Conservation (phyloP, 2,329 filamentous ascomycete species). For the Colletotrichum sp. region DNA sequence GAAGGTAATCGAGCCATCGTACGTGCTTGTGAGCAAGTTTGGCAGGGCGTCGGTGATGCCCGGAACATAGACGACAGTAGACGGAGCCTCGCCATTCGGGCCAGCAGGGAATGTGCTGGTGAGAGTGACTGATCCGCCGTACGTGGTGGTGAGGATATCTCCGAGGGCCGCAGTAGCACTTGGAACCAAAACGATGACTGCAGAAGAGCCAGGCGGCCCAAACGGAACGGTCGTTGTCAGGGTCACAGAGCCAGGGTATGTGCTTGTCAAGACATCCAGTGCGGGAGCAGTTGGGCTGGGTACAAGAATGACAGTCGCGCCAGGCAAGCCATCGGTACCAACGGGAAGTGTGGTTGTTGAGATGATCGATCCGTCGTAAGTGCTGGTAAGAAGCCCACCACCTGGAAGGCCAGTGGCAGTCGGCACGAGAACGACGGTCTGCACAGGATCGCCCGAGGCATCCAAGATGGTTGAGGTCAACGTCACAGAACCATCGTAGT, state of each 20-base stretch:
- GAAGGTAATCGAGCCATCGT: not conserved
- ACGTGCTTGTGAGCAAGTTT: not conserved
- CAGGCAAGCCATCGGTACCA: not conserved
- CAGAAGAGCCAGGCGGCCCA: not conserved
- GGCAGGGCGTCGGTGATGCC: not conserved
- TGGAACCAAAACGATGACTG: not conserved
- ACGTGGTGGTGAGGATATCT: not conserved
- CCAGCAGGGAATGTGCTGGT: not conserved
- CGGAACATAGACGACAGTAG: not conserved
- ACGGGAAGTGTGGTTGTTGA: not conserved
- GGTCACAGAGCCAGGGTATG: not conserved
- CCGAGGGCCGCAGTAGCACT: not conserved
- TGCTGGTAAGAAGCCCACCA: not conserved
- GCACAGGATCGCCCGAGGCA: not conserved
- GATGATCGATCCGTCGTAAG: not conserved
- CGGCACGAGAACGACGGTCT: not conserved
- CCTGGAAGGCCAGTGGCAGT: not conserved
- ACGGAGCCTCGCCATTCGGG: not conserved
- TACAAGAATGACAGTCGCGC: not conserved
- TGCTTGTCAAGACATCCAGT: not conserved
- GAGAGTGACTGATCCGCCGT: not conserved
- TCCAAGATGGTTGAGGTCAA: not conserved
- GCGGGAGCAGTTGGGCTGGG: not conserved
- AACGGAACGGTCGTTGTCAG: not conserved
- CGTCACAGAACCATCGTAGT: not conserved